Base-by-base conservation (phyloP, 805 yeast species). In the Teunomyces panamensis region DNA sequence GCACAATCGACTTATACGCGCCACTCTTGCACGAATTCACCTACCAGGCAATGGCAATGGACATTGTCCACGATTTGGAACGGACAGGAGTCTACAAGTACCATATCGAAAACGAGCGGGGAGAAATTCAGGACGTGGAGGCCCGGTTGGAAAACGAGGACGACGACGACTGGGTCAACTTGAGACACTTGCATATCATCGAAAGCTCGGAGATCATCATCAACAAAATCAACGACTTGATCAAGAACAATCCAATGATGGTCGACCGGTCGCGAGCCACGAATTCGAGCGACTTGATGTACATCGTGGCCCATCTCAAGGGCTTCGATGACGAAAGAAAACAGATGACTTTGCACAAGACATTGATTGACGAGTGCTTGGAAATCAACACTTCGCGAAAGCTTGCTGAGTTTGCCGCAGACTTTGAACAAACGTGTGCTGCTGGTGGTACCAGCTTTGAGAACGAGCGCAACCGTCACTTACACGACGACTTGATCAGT, bases 31-130 rank as follows among this genome's bases (percentile, higher is more conserved):
- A 94, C 64, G 96, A 89, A 62, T 89, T 91, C 65, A 80, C 85
- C 20, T 94, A 91, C 65, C 96, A 92, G 67, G 91, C 97, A 4
- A 84, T 91, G 87, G 86, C 91, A 14, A 85, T 85, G 69, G 99
- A 92, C 64, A 67, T 85, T 26, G 75, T 77, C 1, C 69, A 68
- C 28, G 59, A 67, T 37, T 65, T 73, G 52, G 78, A 56, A 69
- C 67, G 64, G 64, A 71, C 45, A 70, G 71, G 73, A 27, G 44
- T 45, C 10, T 85, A 80, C 61, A 69, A 60, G 29, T 87, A 84
- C 58, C 61, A 69, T 39, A 75, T 80, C 6, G 86, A 79, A 57
- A 81, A 72, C 59, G 89, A 80, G 62, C 59, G 46, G 44, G 77
- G 76, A 7, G 71, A 72, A 34, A 43, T 56, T 2, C 55, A 53